A percentile compares a stretch with the other conserved stretches of the same genome.
Conservation (phyloP, 192 early-diverging fungal species). For the Entomortierella lignicola region DNA sequence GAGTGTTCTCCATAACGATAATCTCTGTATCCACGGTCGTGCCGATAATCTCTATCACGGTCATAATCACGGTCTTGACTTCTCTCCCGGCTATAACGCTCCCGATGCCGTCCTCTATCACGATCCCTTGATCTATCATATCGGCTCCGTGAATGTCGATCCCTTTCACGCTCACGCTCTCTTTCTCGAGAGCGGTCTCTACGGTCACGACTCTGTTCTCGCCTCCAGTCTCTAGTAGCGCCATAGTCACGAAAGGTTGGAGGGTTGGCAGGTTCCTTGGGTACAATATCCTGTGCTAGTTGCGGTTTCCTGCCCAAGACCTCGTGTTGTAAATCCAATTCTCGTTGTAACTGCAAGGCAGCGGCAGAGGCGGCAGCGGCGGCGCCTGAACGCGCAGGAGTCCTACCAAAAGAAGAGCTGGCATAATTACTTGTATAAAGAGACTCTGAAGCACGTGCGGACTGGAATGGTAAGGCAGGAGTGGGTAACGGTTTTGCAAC, state of each 20-base stretch:
- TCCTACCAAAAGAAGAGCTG: slow-evolving; percentile 22
- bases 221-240: slow-evolving; percentile 46
- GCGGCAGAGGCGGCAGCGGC: slow-evolving; percentile 46
- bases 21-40: slow-evolving; percentile 41
- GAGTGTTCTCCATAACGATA: slow-evolving; percentile 35
- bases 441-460: slow-evolving; percentile 48
- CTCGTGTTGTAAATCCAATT: slow-evolving; percentile 46
- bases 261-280: slow-evolving; percentile 42
- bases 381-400: slow-evolving; percentile 31
- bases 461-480: slow-evolving; percentile 46
- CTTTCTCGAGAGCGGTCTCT: slow-evolving; percentile 44
- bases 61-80: slow-evolving; percentile 45
- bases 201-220: slow-evolving; percentile 51
- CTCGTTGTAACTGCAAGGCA: slow-evolving; percentile 37
- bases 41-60: slow-evolving; percentile 36
- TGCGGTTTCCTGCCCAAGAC: slow-evolving; percentile 50
- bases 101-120: slow-evolving; percentile 35
- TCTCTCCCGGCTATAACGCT: slow-evolving; percentile 39
- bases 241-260: slow-evolving; percentile 52
- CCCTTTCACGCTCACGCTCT: slow-evolving; percentile 41
- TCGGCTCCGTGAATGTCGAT: slow-evolving; percentile 28
- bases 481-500: slow-evolving; percentile 49
- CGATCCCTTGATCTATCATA: slow-evolving; percentile 44
- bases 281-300: slow-evolving; percentile 43
- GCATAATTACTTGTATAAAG: slow-evolving; percentile 33